Base-by-base conservation (phyloP, 2,329 filamentous ascomycete genomes). In the Dactylellina leptospora region DNA sequence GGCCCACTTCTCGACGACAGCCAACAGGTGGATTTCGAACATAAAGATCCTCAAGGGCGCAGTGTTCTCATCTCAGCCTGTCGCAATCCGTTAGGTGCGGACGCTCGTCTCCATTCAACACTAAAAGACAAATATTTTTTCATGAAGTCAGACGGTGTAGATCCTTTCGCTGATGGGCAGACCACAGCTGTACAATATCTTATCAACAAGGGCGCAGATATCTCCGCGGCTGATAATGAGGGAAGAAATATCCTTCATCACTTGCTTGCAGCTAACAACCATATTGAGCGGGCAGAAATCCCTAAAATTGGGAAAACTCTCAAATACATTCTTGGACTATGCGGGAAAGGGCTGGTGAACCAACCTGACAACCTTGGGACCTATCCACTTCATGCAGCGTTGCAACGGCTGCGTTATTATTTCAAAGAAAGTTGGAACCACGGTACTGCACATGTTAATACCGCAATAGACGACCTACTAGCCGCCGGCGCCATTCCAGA, bases 1-100 rank as follows among this genome's bases (percentile, higher is more conserved):
- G 13, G 5, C 4, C 42, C 42, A 45, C 8, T 22, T 45, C 42
- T 45, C 3, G 10, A 20, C 20, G 42, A 45, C 5, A 53, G 64
- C 27, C 23, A 51, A 27, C 16, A 20, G 5, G 38, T 74, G 36
- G 71, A 74, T 18, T 59, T 74, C 23, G 71, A 74, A 50, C 71
- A 48, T 50, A 56, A 50, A n/a, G 71, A 74, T 40, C 71, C 64
- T 20, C 63, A 70, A 30, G 63, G 70, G 16, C 63, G 63, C 40
- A 74, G 54, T 20, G 13, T 74, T 33, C 36, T 63, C 22, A 63
- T 70, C 25, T 74, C 63, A 6, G 70, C 63, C n/a, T 74, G 70
- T 48, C 55, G 40, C 8, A 70, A 30, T 27, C 38, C 30, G 11
- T n/a, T 70, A 23, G 70, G 63, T 18, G 70, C 70, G 27, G 70